Percentiles rank a stretch among this genome's conserved stretches.
These are phyloP conservation scores for Zygoascus hellenicus DNA, from an alignment of 1,139 yeast species.

Conservation along the genomic window DNA sequence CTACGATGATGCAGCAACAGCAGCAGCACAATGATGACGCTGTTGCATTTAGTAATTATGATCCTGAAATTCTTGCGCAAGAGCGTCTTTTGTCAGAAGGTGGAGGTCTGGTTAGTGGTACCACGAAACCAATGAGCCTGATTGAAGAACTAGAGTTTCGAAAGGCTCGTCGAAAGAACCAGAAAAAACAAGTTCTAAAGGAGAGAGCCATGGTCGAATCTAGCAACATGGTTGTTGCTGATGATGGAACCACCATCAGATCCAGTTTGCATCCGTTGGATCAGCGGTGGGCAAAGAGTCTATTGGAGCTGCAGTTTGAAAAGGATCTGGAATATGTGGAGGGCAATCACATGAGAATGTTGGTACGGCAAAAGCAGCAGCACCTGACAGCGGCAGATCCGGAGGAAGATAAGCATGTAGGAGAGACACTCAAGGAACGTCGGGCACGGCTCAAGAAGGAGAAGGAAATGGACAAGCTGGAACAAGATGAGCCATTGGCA, in stretches of 20 bases:
- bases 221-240: slow-evolving; percentile 12
- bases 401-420: slow-evolving; percentile 8
- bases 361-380: slow-evolving; percentile 10
- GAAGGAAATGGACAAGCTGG: slow-evolving; percentile 14
- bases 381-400: slow-evolving; percentile 3
- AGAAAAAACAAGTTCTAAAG: slow-evolving; percentile 24
- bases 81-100: slow-evolving; percentile 4
- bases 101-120: slow-evolving; percentile 4
- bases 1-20: slow-evolving; percentile 3
- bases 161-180: slow-evolving; percentile 31
- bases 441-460: slow-evolving; percentile 26
- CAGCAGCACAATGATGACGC: slow-evolving; percentile 24
- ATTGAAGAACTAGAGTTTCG: slow-evolving; percentile 37
- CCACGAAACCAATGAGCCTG: slow-evolving; percentile 28
- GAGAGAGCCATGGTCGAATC: slow-evolving; percentile 24
- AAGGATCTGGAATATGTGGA: slow-evolving; percentile 31
- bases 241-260: slow-evolving; percentile 13
- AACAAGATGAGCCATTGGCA: slow-evolving; percentile 29
- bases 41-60: slow-evolving; percentile 29
- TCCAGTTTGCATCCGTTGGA: slow-evolving; percentile 31
- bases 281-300: slow-evolving; percentile 22
- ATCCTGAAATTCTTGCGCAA: slow-evolving; percentile 24
- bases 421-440: slow-evolving; percentile 31
- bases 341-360: slow-evolving; percentile 21
- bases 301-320: slow-evolving; percentile 32